These are phyloP conservation scores for Suillus decipiens DNA, from an alignment of 768 basidiomycete genomes.

Conservation along the genomic window DNA sequence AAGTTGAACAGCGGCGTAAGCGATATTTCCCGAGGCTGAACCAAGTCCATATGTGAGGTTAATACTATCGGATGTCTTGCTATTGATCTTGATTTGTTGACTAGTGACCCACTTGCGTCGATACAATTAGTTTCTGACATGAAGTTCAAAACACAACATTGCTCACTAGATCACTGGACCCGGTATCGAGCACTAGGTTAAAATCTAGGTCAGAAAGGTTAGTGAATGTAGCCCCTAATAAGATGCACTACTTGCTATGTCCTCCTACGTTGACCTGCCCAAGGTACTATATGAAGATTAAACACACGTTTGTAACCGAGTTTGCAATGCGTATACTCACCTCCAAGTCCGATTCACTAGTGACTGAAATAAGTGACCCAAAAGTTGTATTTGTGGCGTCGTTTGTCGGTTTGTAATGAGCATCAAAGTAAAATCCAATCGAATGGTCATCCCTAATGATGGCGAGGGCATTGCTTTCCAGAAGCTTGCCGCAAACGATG, in stretches of 20 bases:
- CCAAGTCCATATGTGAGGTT: conserved; percentile 42
- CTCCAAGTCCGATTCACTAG: conserved; percentile 28
- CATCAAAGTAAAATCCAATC: conserved; percentile 13
- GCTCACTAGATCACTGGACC: conserved; percentile 29
- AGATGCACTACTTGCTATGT: conserved; percentile 21
- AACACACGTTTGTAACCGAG: background rate
- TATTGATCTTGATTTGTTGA: conserved; percentile 29
- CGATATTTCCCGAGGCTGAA: conserved; percentile 37
- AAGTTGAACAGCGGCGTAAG: conserved; percentile 36
- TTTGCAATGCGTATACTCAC: conserved; percentile 18
- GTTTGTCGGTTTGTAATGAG: conserved; percentile 19
- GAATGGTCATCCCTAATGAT: conserved; percentile 13
- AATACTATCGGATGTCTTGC: conserved; percentile 31
- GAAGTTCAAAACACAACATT: background rate
- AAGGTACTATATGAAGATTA: conserved; percentile 21
- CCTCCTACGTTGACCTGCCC: conserved; percentile 32
- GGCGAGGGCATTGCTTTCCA: conserved; percentile 32
- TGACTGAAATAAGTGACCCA: conserved; percentile 15
- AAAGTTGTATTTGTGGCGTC: conserved; percentile 23
- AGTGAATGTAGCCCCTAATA: background rate
- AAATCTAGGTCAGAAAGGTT: conserved; percentile 22
- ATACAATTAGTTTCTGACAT: background rate
- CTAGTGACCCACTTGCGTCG: conserved; percentile 20
- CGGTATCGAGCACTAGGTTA: conserved; percentile 29
- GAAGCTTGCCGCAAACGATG: conserved; percentile 26